Percentiles rank a stretch among this genome's conserved stretches.
Evolutionary conservation across 768 basidiomycete species (phyloP).

Genomic region (Russula vinacea): DNA sequence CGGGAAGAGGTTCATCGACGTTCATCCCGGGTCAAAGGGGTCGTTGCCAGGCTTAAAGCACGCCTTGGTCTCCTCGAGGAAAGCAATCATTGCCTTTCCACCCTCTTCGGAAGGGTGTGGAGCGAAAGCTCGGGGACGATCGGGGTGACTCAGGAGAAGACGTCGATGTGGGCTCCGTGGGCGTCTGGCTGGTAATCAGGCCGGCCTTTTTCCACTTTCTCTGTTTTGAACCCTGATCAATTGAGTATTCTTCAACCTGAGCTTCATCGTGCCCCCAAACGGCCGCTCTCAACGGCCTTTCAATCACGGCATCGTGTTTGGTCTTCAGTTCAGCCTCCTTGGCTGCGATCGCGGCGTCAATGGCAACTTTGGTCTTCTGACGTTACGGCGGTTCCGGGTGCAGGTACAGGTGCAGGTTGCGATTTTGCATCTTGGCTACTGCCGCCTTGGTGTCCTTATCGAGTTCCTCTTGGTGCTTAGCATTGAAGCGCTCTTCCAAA

Average conservation of each 20-base stretch:
- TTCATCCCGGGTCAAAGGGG: too few relatives aligned
- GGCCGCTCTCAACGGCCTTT: constrained; percentile 65
- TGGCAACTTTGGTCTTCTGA: constrained; percentile 40
- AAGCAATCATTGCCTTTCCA: too few relatives aligned
- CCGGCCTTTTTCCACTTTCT: constrained; percentile 59
- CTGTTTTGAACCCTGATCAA: constrained; percentile 57
- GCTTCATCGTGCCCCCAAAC: constrained; percentile 56
- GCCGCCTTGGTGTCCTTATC: constrained; percentile 46
- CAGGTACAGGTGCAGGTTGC: too few relatives aligned
- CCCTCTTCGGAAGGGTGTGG: too few relatives aligned
- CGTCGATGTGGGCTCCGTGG: background rate
- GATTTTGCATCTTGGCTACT: constrained; percentile 36
- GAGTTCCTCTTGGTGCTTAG: constrained; percentile 51
- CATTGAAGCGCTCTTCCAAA: constrained; percentile 51
- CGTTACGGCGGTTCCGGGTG: constrained; percentile 28
- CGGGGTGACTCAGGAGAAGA: constrained; percentile 22
- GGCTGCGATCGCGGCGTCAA: constrained; percentile 49
- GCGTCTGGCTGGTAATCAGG: constrained; percentile 36
- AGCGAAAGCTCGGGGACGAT: constrained; percentile 31
- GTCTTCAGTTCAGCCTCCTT: constrained; percentile 48
- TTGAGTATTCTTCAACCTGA: constrained; percentile 68
- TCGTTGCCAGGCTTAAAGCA: too few relatives aligned
- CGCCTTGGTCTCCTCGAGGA: too few relatives aligned
- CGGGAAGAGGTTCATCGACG: too few relatives aligned
- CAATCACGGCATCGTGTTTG: constrained; percentile 54